These are phyloP conservation scores for Globisporangium ultimum DNA, from an alignment of 352 stramenopile genomes.

Conservation along the genomic window DNA sequence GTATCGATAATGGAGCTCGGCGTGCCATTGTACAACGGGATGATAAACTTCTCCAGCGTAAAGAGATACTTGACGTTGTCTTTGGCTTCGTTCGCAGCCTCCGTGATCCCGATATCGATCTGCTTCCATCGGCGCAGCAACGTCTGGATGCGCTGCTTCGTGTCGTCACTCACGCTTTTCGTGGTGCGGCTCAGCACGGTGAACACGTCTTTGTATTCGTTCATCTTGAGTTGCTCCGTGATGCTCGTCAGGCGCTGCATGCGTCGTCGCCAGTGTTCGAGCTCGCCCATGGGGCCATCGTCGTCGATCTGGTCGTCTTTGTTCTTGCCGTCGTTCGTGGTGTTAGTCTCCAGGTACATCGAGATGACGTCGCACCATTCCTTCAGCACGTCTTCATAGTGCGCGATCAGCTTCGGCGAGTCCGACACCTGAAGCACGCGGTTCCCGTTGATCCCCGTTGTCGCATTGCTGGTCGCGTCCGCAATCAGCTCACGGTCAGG, in stretches of 20 bases:
- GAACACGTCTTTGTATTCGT: conserved; percentile 95
- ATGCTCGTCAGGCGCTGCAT: conserved; percentile 99
- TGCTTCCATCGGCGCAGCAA: conserved; percentile 96
- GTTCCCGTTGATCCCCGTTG: conserved; percentile 33
- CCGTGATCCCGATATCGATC: conserved; percentile 98
- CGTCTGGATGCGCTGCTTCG: conserved; percentile 92
- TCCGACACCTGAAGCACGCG: conserved; percentile 71
- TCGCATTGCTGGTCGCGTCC: conserved; percentile 44
- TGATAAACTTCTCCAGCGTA: conserved; percentile 96
- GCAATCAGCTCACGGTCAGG: conserved; percentile 77
- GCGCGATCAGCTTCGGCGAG: conserved; percentile 88
- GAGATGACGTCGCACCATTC: conserved; percentile 97
- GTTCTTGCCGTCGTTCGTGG: conserved; percentile 51
- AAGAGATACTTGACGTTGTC: conserved; percentile 99
- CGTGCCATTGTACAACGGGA: conserved; percentile 89
- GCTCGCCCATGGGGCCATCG: conserved; percentile 94
- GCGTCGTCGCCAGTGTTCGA: conserved; percentile 95
- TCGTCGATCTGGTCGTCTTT: conserved; percentile 78
- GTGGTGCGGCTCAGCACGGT: conserved; percentile 85
- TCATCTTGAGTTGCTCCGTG: conserved; percentile 97
- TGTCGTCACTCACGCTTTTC: conserved; percentile 85
- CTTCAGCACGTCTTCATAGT: conserved; percentile 96
- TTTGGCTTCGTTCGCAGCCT: conserved; percentile 98
- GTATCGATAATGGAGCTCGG: conserved; percentile 98
- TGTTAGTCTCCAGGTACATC: conserved; percentile 90